Conservation (phyloP, 2,329 filamentous ascomycete species). For the Blastomyces percursus region DNA sequence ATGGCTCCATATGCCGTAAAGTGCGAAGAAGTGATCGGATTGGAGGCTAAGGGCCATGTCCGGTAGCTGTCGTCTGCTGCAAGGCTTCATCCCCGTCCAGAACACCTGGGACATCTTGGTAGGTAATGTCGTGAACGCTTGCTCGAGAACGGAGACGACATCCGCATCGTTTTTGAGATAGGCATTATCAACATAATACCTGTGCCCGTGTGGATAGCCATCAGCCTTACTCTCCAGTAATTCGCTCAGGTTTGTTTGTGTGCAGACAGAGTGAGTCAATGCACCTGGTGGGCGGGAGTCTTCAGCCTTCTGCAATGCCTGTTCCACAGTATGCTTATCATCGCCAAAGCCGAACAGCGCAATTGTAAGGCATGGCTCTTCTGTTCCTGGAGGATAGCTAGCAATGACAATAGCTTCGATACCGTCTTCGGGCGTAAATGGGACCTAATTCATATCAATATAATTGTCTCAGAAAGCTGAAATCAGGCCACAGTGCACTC, state of each 20-base stretch:
- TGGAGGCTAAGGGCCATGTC: slow-evolving; percentile 48
- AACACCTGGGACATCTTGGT: slow-evolving; percentile 37
- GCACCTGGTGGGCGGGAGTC: neutral
- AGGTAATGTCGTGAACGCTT: slow-evolving; percentile 39
- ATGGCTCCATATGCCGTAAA: slow-evolving; percentile 44
- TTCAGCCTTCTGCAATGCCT: neutral
- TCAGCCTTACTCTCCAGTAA: slow-evolving; percentile 28
- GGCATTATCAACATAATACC: slow-evolving; percentile 43
- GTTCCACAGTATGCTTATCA: neutral
- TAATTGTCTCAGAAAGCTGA: neutral
- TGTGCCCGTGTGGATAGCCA: slow-evolving; percentile 40
- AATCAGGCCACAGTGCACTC: neutral
- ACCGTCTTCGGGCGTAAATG: neutral
- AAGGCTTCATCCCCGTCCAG: slow-evolving; percentile 44
- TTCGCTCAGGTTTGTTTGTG: neutral
- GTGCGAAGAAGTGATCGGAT: slow-evolving; percentile 46
- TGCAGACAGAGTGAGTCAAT: neutral
- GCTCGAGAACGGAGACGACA: slow-evolving; percentile 35
- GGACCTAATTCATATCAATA: neutral
- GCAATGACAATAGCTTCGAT: neutral
- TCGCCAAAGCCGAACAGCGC: neutral
- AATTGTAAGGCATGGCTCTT: neutral
- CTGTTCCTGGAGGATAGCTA: neutral
- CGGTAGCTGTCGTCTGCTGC: slow-evolving; percentile 31
- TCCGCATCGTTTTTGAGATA: slow-evolving; percentile 41